Evolutionary conservation across 2,329 filamentous ascomycete species (phyloP).

Genomic region (Hypoxylon sp.): DNA sequence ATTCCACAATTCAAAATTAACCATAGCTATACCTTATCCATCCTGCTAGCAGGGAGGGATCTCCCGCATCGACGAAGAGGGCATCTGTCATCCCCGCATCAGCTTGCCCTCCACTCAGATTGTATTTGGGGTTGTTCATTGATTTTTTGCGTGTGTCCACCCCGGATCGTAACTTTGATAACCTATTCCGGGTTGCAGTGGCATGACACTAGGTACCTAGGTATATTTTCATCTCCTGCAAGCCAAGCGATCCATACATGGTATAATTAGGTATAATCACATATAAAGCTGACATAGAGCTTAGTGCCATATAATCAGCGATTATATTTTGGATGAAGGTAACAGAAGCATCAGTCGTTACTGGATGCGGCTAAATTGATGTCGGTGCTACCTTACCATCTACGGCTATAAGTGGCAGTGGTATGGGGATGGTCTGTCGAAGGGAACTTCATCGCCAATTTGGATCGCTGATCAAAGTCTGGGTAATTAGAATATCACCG

Average conservation of each 20-base stretch:
- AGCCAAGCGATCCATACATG: conserved; percentile 16
- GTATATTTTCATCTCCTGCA: conserved; percentile 19
- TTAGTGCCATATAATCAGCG: conserved; percentile 4
- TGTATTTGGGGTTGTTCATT: too few relatives aligned
- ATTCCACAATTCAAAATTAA: conserved; percentile 8
- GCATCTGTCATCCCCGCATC: conserved; percentile 27
- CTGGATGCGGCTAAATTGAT: conserved; percentile 32
- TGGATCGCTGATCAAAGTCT: conserved; percentile 14
- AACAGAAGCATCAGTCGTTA: too few relatives aligned
- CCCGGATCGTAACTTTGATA: too few relatives aligned
- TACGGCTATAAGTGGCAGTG: too few relatives aligned
- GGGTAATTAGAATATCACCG: conserved; percentile 16
- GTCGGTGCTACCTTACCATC: conserved; percentile 6
- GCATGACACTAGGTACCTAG: conserved; percentile 12
- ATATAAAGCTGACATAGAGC: background rate
- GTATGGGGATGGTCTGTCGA: too few relatives aligned
- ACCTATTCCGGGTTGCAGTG: conserved; percentile 15
- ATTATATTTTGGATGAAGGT: conserved; percentile 13
- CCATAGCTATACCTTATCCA: conserved; percentile 11
- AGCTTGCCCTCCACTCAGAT: conserved; percentile 26
- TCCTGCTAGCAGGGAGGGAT: conserved; percentile 10
- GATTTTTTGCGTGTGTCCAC: too few relatives aligned
- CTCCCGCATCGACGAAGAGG: conserved; percentile 15
- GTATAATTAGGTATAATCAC: background rate
- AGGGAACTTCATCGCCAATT: too few relatives aligned